A percentile compares a stretch with the other conserved stretches of the same genome.
These are phyloP conservation scores for Leptoxyphium fumago DNA, from an alignment of 2,329 filamentous ascomycete genomes.

Conservation along the genomic window DNA sequence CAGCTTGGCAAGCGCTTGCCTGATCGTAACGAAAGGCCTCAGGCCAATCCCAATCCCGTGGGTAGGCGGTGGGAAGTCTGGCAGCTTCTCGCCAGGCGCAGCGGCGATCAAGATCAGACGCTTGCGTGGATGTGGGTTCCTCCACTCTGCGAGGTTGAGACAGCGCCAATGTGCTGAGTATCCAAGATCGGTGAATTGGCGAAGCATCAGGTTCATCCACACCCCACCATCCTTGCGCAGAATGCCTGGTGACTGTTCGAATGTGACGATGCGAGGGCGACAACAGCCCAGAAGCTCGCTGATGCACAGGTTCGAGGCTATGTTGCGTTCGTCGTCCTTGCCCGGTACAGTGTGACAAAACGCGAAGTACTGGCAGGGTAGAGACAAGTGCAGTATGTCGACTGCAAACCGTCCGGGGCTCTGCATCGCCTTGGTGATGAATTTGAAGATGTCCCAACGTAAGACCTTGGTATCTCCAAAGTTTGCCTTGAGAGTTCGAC, in stretches of 20 bases:
- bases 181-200: slow-evolving; percentile 47
- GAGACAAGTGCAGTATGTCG: slow-evolving; percentile 61
- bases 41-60: slow-evolving; percentile 15
- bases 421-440: slow-evolving; percentile 29
- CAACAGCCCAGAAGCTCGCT: slow-evolving; percentile 41
- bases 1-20: slow-evolving; percentile 21
- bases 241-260: slow-evolving; percentile 68
- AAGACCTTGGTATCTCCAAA: slow-evolving; percentile 28
- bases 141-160: slow-evolving; percentile 35
- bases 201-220: slow-evolving; percentile 46
- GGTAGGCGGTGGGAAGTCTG: slow-evolving; percentile 41
- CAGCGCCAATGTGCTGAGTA: slow-evolving; percentile 60
- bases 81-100: slow-evolving; percentile 57
- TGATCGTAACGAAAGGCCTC: slow-evolving; percentile 26
- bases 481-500: slow-evolving; percentile 43
- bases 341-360: slow-evolving; percentile 49
- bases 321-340: slow-evolving; percentile 52
- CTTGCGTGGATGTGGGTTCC: slow-evolving; percentile 33
- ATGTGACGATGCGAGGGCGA: slow-evolving; percentile 54
- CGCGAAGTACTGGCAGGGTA: slow-evolving; percentile 65
- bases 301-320: slow-evolving; percentile 36
- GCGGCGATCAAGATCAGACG: slow-evolving; percentile 37
- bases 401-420: slow-evolving; percentile 20
- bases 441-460: slow-evolving; percentile 22
- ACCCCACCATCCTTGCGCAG: slow-evolving; percentile 31